Evolutionary conservation across 305 asterid genomes (phyloP), one percentile per base, ranked within the genome.

Genomic region (Fraxinus sp.): DNA sequence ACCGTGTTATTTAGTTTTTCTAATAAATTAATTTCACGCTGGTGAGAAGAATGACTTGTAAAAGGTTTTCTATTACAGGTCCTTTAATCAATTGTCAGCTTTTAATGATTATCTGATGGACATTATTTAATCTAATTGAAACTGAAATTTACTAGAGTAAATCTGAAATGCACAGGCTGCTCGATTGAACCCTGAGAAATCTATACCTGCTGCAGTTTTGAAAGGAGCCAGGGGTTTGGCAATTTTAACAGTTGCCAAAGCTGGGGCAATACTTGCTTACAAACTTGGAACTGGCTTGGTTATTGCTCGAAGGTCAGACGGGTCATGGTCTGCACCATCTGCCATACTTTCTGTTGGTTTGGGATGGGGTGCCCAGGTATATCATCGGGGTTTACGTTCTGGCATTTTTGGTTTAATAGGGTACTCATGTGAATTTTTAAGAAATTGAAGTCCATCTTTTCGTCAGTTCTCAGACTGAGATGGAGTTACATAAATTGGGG

Each of bases 361-460:
- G 84, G 99, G 99, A 80, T 96, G 99, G 98, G 99, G 99, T 79
- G 97, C 99, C 10, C 98, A 96, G 98, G 99, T 94, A 88, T 80
- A 75, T 32, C 32, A 14, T 32, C 49, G 41, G 46, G 43, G 22
- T 16, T 33, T 71, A 33, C 24, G 2, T 20, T 46, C 66, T 28
- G 14, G 18, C 18, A 7, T 77, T 43, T 76, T 77, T 22, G 73
- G 43, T 41, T 80, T 64, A 43, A 39, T 9, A 30, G 36, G 46
- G 7, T 35, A 71, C 75, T 64, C 43, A 20, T 59, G 46, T 22
- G 49, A 39, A 52, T 66, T 33, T 32, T 62, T n/a, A 11, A 14
- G 86, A 77, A 36, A 32, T 43, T 41, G 22, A 16, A 74, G 30
- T 75, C 83, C 46, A 77, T 35, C 43, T 59, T 36, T 68, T 28